Conservation (phyloP, 371 early-diverging fungal species). For the Mortierella polycephala region DNA sequence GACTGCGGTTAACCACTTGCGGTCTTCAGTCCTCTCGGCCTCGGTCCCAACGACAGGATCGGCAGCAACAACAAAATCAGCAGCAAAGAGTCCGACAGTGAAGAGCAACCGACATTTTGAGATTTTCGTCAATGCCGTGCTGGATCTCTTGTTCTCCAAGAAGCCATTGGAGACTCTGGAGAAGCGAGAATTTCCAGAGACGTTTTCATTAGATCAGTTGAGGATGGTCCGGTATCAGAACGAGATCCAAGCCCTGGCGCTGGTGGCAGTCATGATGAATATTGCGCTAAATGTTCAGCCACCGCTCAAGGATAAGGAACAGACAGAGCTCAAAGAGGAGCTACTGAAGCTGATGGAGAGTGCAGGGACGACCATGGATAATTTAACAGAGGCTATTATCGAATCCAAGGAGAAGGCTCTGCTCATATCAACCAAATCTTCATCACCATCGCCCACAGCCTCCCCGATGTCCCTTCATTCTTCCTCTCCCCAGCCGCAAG, state of each 20-base stretch:
- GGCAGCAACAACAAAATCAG: not conserved
- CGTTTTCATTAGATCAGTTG: slow-evolving; percentile 28
- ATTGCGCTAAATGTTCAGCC: slow-evolving; percentile 21
- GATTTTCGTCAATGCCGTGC: slow-evolving; percentile 26
- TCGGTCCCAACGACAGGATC: not conserved
- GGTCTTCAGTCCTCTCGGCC: not conserved
- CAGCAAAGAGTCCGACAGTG: not conserved
- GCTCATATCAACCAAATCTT: slow-evolving; percentile 5
- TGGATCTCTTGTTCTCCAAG: slow-evolving; percentile 39
- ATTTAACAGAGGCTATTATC: slow-evolving; percentile 24
- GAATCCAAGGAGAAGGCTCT: slow-evolving; percentile 36
- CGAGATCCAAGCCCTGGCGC: slow-evolving; percentile 32
- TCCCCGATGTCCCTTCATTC: slow-evolving; percentile 5
- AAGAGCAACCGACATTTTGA: slow-evolving; percentile 22
- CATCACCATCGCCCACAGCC: slow-evolving; percentile 5
- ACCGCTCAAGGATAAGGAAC: slow-evolving; percentile 7
- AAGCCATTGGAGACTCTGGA: slow-evolving; percentile 16
- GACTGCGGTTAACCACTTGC: slow-evolving; percentile 5
- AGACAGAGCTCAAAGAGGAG: slow-evolving; percentile 22
- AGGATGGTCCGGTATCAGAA: slow-evolving; percentile 44
- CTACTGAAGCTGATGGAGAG: slow-evolving; percentile 36
- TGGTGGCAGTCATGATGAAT: slow-evolving; percentile 35
- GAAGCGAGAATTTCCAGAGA: slow-evolving; percentile 24
- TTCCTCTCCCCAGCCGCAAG: not conserved
- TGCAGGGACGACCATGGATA: slow-evolving; percentile 20